phyloP scores from a whole-genome alignment of 176 grass and related monocot genomes.

The Cenchrus americanus region DNA sequence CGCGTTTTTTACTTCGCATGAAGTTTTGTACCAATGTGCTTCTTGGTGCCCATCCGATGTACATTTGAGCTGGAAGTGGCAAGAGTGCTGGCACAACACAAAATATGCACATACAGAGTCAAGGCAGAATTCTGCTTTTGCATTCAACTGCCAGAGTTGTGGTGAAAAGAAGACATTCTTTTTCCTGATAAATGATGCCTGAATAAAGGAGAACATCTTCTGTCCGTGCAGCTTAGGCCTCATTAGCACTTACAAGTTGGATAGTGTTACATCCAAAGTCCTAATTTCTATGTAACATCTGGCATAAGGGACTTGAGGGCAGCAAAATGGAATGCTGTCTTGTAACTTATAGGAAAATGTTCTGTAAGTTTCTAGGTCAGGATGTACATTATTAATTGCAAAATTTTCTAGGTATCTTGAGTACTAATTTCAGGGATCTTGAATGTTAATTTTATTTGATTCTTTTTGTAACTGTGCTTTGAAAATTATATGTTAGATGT shows the following conservation, averaged over 20 bases:
- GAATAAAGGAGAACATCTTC: slow-evolving; percentile 60
- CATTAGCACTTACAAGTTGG: slow-evolving; percentile 52
- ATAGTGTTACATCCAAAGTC: slow-evolving; percentile 56
- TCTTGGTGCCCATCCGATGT: slow-evolving; percentile 60
- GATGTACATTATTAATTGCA: slow-evolving; percentile 76
- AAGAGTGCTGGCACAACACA: slow-evolving; percentile 45
- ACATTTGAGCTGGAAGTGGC: slow-evolving; percentile 53
- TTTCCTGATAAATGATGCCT: slow-evolving; percentile 49
- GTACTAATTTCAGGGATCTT: slow-evolving; percentile 67
- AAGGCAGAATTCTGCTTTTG: slow-evolving; percentile 44
- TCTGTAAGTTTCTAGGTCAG: slow-evolving; percentile 73
- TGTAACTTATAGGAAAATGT: slow-evolving; percentile 79
- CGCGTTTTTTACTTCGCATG: slow-evolving; percentile 35
- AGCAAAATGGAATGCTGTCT: slow-evolving; percentile 59
- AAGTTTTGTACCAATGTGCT: slow-evolving; percentile 58
- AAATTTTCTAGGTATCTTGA: slow-evolving; percentile 68
- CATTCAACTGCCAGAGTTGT: slow-evolving; percentile 27
- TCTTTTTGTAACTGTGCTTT: slow-evolving; percentile 70
- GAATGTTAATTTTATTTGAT: slow-evolving; percentile 62
- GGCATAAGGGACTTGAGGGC: slow-evolving; percentile 50
- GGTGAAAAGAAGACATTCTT: slow-evolving; percentile 45
- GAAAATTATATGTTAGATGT: slow-evolving; percentile 57
- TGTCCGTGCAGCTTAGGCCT: slow-evolving; percentile 43
- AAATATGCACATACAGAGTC: slow-evolving; percentile 50
- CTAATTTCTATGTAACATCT: slow-evolving; percentile 63